Evolutionary conservation across 2,329 filamentous ascomycete species (phyloP).

Genomic region (Pseudofabraea citricarpa): DNA sequence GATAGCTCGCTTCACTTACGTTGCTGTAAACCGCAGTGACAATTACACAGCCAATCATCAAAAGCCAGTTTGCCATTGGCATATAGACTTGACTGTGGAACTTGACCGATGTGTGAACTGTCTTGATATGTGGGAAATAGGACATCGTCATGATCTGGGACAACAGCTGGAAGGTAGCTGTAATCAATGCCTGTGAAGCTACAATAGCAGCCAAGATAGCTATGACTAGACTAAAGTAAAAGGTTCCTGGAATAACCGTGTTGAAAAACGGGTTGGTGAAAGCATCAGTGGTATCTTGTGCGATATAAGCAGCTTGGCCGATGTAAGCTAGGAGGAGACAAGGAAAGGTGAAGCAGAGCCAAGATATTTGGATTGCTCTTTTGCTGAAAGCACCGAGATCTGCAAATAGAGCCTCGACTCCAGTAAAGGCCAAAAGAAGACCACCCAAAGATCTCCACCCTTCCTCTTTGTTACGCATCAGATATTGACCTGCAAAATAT

Average conservation of each 20-base stretch:
- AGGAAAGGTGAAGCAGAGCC: constrained; percentile 64
- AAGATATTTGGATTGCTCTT: constrained; percentile 66
- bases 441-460: constrained; percentile 67
- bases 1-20: constrained; percentile 30
- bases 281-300: constrained; percentile 44
- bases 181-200: constrained; percentile 75
- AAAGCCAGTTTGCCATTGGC: constrained; percentile 69
- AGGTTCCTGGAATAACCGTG: constrained; percentile 59
- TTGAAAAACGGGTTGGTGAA: constrained; percentile 73
- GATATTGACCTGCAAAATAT: constrained; percentile 55
- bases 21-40: constrained; percentile 72
- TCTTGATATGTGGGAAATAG: constrained; percentile 73
- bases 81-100: constrained; percentile 77
- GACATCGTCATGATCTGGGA: constrained; percentile 65
- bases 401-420: constrained; percentile 74
- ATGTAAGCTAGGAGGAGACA: constrained; percentile 45
- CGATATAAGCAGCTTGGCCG: constrained; percentile 72
- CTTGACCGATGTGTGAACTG: constrained; percentile 63
- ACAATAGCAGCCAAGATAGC: constrained; percentile 69
- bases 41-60: constrained; percentile 72
- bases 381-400: constrained; percentile 72
- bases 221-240: constrained; percentile 64
- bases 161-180: constrained; percentile 64
- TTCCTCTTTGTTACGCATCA: constrained; percentile 51
- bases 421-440: constrained; percentile 69